Base-by-base conservation (phyloP, 345 rosid species). In the Arabis alpina region DNA sequence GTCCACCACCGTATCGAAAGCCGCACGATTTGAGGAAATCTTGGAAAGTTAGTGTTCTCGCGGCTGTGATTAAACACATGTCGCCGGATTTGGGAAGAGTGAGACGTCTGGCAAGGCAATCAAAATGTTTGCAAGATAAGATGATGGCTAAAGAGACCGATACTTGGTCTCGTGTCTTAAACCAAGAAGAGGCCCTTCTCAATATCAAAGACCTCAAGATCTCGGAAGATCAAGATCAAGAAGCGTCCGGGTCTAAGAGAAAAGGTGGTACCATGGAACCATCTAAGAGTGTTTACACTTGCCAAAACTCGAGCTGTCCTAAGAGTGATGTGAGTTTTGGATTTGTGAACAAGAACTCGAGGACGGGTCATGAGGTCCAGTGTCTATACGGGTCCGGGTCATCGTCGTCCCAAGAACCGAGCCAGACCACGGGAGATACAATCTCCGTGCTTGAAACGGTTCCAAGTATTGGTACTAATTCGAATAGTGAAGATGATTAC, bases 11-110 rank as follows among this genome's bases (percentile, higher is more conserved):
- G 2, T 86, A 86, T 19, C 80, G 75, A 60, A 87, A 80, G 73
- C 97, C 89, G 27, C 92, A 83, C 43, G 92, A 87, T 66, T 85
- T 86, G 0, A 87, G 85, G 19, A 91, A 86, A 70, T 85, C 84
- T 9, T 84, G 97, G 97, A 87, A 91, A 79, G 82, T 87, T 2
- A 82, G 83, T 12, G 81, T 83, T 42, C 75, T 89, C 50, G 82
- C 86, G 15, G 84, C 88, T 0, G 90, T 87, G 45, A 77, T 87
- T 49, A 89, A 87, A 60, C 92, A 86, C 68, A 86, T 86, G 88
- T 65, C 80, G 0, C 82, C 90, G 0, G 69, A 87, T 76, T 43
- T 80, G 37, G 75, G 61, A 23, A 61, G 67, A 50, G 76, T 83
- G 64, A 76, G 87, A 19, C 58, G 84, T 23, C 71, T 89, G 1